Evolutionary conservation across 345 rosid species (phyloP).

Genomic region (Sisymbrium altissimum): DNA sequence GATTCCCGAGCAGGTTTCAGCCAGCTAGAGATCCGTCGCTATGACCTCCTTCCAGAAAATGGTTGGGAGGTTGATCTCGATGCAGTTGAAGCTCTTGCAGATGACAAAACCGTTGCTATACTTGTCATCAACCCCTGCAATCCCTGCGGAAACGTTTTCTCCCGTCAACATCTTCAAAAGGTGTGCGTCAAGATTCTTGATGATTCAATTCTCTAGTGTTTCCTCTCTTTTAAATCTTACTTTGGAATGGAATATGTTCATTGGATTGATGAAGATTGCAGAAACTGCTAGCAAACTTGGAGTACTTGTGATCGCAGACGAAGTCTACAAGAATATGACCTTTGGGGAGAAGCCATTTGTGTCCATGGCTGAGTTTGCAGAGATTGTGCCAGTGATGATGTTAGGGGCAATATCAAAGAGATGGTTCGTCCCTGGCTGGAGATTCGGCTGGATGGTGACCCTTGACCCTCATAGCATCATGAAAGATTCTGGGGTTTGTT

Average conservation of each 20-base stretch:
- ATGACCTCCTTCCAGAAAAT: constrained; percentile 28
- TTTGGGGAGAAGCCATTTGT: constrained; percentile 51
- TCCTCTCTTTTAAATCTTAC: too few relatives aligned
- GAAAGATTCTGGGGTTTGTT: constrained; percentile 36
- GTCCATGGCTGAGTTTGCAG: constrained; percentile 48
- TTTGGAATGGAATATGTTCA: neutral
- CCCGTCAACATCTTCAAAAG: constrained; percentile 31
- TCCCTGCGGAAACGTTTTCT: constrained; percentile 54
- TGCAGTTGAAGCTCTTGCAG: constrained; percentile 28
- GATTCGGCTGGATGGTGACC: constrained; percentile 50
- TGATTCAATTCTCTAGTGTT: too few relatives aligned
- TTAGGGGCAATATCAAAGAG: constrained; percentile 55
- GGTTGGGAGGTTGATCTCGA: constrained; percentile 29
- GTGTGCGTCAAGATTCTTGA: neutral
- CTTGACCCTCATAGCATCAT: constrained; percentile 41
- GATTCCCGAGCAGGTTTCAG: constrained; percentile 27
- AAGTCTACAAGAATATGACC: constrained; percentile 40
- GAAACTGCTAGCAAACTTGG: constrained; percentile 54
- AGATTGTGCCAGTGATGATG: constrained; percentile 45
- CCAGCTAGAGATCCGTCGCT: constrained; percentile 35
- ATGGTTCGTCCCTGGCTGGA: constrained; percentile 61
- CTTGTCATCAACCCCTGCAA: constrained; percentile 45
- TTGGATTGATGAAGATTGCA: constrained; percentile 38
- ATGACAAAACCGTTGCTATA: constrained; percentile 20
- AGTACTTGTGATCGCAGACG: constrained; percentile 50